phyloP scores from a whole-genome alignment of 495 filamentous ascomycete genomes.

The Glarea lozoyensis region DNA sequence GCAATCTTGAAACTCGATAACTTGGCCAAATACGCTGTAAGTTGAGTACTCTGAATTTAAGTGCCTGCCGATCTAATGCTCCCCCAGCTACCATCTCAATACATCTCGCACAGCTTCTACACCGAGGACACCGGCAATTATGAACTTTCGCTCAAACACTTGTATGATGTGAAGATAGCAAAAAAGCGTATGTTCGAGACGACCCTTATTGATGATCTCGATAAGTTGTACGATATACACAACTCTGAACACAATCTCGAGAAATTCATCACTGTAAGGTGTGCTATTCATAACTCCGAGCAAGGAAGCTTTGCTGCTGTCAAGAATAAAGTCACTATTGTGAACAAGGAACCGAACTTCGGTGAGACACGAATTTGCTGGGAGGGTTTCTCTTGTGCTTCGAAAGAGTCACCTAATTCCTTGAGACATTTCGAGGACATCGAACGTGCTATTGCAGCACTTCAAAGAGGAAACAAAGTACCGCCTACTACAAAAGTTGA shows the following conservation, averaged over 20 bases:
- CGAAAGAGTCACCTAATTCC: too few relatives aligned
- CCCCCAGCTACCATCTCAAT: background rate
- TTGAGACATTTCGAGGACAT: too few relatives aligned
- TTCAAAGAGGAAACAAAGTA: background rate
- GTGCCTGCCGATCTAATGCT: background rate
- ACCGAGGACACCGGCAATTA: conserved; percentile 25
- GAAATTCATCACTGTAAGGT: conserved; percentile 2
- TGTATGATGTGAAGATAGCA: conserved; percentile 9
- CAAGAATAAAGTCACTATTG: too few relatives aligned
- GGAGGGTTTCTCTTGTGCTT: too few relatives aligned
- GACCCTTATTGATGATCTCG: conserved; percentile 16
- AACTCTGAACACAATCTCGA: conserved; percentile 6
- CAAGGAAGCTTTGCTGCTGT: background rate
- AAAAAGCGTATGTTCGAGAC: conserved; percentile 15
- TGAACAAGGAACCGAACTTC: too few relatives aligned
- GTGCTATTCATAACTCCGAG: background rate
- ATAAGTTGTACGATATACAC: background rate
- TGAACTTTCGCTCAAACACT: conserved; percentile 25
- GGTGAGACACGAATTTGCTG: too few relatives aligned
- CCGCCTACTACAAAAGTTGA: too few relatives aligned
- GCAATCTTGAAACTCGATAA: conserved; percentile 28
- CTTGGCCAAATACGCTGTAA: conserved; percentile 27
- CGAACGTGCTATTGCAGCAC: too few relatives aligned
- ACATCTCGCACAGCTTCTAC: conserved; percentile 26
- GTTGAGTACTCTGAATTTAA: conserved; percentile 2